phyloP scores from a whole-genome alignment of 176 grass and related monocot genomes.

The Musa itinerans region DNA sequence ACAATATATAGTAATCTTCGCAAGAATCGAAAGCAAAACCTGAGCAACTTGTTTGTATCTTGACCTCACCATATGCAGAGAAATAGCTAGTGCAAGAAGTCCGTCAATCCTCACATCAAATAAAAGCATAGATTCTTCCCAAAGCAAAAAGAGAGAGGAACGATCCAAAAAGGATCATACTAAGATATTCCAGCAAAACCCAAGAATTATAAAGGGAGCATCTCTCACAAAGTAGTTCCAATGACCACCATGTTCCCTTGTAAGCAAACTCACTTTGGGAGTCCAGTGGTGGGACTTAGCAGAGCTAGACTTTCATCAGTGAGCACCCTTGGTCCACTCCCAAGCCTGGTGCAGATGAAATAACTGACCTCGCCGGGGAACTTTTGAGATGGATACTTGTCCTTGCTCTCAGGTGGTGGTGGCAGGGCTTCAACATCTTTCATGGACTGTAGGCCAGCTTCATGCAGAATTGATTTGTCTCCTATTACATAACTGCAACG shows the following conservation, averaged over 20 bases:
- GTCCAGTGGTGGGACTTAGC: conserved; percentile 27
- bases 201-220: not conserved
- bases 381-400: conserved; percentile 31
- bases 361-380: conserved; percentile 37
- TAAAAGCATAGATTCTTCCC: too few species aligned
- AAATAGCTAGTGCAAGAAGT: too few species aligned
- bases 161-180: not conserved
- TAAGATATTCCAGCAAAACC: not conserved
- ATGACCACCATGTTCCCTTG: not conserved
- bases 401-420: conserved; percentile 51
- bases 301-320: conserved; percentile 33
- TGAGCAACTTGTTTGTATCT: too few species aligned
- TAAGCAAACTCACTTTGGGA: conserved; percentile 20
- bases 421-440: conserved; percentile 56
- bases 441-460: conserved; percentile 51
- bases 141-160: too few species aligned
- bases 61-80: too few species aligned
- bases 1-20: too few species aligned
- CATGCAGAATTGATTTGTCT: conserved; percentile 71
- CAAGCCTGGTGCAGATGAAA: conserved; percentile 47
- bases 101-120: too few species aligned
- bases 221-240: not conserved
- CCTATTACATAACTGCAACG: conserved; percentile 68
- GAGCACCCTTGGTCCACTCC: conserved; percentile 33
- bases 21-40: too few species aligned